Base-by-base conservation (phyloP, 352 stramenopile species). In the Phytophthora melonis region DNA sequence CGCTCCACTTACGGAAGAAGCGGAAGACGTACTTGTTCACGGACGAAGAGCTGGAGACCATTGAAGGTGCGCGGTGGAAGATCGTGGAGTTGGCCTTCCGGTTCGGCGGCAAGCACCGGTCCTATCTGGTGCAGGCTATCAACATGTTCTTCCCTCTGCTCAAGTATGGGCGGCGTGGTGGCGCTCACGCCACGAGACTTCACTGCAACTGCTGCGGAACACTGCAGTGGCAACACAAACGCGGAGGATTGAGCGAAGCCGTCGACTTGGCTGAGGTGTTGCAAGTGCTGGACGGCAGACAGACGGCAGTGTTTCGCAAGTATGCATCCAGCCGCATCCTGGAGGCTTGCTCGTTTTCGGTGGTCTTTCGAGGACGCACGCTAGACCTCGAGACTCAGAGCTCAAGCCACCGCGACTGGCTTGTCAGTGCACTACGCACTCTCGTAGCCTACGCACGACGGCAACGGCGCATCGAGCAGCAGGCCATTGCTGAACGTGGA, bases 161-260 rank as follows among this genome's bases (percentile, higher is more conserved):
- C 36, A 96, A 96, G 69, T 96, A 93, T 68, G 89, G 89, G 4
- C 87, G 89, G 19, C 86, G 86, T 47, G 89, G 89, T 10, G 86
- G 82, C 18, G 84, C 85, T 1, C 89, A 96, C 56, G 55, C 79
- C 14, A 96, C 89, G 21, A 76, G 87, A 18, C 79, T 96, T 19
- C 86, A 95, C 57, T 96, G 89, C 71, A 94, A 95, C 55, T 85
- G 76, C 18, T 96, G 86, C 36, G 89, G 89, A 49, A 92, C 88
- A 8, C 64, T 96, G 7, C 89, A 96, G 70, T 96, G 89, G 89
- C 88, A 96, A 62, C 89, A 96, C 76, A 96, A 96, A 61, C 87
- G 89, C 30, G 88, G 89, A 1, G 76, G 81, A 4, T 73, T 95
- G 8, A 94, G 87, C 61, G 78, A 85, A 41, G 70, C 89, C 0